phyloP scores from a whole-genome alignment of 306 rosid genomes.

The Lupinus albus region DNA sequence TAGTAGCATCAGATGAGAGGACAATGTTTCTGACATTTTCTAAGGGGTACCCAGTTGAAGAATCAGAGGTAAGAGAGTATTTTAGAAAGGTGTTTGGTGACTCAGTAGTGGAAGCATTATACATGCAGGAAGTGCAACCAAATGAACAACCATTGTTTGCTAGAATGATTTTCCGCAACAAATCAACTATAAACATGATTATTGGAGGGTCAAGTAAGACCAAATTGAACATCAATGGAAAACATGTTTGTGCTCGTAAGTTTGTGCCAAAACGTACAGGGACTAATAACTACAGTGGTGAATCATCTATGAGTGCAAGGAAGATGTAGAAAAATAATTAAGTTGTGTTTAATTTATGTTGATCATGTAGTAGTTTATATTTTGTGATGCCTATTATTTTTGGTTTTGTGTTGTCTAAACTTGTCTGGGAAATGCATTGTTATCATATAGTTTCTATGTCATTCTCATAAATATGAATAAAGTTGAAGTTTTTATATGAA shows the following conservation, averaged over 20 bases:
- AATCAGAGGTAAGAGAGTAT: conserved; percentile 63
- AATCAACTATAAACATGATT: conserved; percentile 46
- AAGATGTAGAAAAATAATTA: too few relatives aligned
- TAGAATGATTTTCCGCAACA: conserved; percentile 39
- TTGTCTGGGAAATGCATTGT: too few relatives aligned
- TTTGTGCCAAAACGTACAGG: conserved; percentile 56
- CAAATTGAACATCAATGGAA: conserved; percentile 71
- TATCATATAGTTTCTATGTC: too few relatives aligned
- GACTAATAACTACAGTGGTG: too few relatives aligned
- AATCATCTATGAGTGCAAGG: too few relatives aligned
- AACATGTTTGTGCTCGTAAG: conserved; percentile 75
- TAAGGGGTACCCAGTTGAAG: conserved; percentile 59
- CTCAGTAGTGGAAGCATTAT: conserved; percentile 61
- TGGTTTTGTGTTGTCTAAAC: too few relatives aligned
- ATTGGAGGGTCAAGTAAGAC: conserved; percentile 52
- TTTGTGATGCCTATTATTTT: too few relatives aligned
- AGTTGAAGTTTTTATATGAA: too few relatives aligned
- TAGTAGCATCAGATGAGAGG: conserved; percentile 46
- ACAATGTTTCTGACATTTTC: conserved; percentile 84
- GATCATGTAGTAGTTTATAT: too few relatives aligned
- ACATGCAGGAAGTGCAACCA: conserved; percentile 56
- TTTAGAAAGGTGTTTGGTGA: conserved; percentile 49
- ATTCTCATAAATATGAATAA: too few relatives aligned
- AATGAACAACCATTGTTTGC: too few relatives aligned
- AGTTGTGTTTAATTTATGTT: too few relatives aligned